phyloP scores from a whole-genome alignment of 106 monocot species.

The Cymbidium sinense region DNA sequence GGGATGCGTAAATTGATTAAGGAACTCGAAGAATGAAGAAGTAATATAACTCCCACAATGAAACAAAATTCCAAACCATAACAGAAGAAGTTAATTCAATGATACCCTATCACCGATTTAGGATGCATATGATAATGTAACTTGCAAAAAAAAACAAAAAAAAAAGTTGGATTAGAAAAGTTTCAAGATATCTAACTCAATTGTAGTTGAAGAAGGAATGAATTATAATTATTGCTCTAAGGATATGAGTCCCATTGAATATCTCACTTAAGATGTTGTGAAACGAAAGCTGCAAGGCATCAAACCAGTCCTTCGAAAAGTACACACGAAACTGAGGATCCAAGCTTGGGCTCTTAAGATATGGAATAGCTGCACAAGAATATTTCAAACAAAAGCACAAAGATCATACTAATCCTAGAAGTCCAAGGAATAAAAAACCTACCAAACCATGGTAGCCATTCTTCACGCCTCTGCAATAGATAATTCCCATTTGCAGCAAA shows the following conservation, averaged over 20 bases:
- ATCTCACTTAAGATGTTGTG: constrained; percentile 86
- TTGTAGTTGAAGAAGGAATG: neutral
- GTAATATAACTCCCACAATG: neutral
- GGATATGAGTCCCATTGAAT: constrained; percentile 97
- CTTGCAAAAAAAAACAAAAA: constrained; percentile 9
- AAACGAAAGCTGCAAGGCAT: constrained; percentile 73
- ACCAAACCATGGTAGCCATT: constrained; percentile 98
- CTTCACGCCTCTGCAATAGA: constrained; percentile 69
- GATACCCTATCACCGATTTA: neutral
- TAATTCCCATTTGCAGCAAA: constrained; percentile 60
- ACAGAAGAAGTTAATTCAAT: neutral
- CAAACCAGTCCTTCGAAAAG: constrained; percentile 94
- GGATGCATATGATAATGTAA: neutral
- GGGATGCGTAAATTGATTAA: constrained; percentile 77
- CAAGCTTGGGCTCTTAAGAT: constrained; percentile 78
- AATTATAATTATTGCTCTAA: neutral
- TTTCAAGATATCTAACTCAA: neutral
- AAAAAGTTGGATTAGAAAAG: neutral
- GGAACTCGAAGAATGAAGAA: constrained; percentile 27
- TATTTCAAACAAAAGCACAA: neutral
- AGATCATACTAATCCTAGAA: neutral
- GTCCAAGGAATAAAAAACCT: constrained; percentile 7
- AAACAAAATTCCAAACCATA: neutral
- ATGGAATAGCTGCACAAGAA: constrained; percentile 76
- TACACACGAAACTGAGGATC: constrained; percentile 88